Evolutionary conservation across 202 grass and related monocot species (phyloP).

Genomic region (Eragrostis tef): DNA sequence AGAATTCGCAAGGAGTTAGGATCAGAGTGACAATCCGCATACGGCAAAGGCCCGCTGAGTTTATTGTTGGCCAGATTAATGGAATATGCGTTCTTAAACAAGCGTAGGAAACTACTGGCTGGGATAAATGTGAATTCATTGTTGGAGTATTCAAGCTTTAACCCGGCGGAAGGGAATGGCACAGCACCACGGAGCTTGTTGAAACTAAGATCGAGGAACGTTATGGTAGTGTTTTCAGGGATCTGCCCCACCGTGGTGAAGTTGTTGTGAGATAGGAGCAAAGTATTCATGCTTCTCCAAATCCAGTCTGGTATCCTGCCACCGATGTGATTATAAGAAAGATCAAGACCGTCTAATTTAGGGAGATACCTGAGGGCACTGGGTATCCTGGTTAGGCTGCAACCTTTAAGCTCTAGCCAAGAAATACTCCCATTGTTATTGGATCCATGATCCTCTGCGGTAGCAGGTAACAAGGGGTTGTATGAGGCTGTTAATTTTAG

Average conservation of each 20-base stretch:
- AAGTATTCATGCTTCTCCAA: neutral
- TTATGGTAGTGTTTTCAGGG: neutral
- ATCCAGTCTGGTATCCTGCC: neutral
- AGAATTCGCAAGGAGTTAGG: neutral
- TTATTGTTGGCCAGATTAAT: slow-evolving; percentile 7
- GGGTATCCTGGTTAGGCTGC: neutral
- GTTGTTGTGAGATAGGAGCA: neutral
- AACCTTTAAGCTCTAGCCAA: neutral
- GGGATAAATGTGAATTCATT: neutral
- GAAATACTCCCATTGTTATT: neutral
- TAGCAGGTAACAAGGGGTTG: neutral
- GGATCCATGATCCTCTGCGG: neutral
- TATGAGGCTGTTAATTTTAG: neutral
- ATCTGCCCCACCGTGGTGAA: neutral
- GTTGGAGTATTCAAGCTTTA: neutral
- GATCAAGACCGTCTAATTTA: rapidly evolving
- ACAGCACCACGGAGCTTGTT: neutral
- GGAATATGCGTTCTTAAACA: neutral
- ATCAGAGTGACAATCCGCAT: neutral
- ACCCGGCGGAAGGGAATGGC: neutral
- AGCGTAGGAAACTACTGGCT: neutral
- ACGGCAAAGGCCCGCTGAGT: neutral
- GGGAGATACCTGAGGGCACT: too few relatives aligned
- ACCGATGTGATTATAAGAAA: neutral
- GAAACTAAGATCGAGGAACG: neutral